phyloP scores from a whole-genome alignment of 768 basidiomycete species.

The Galerina sulciceps region DNA sequence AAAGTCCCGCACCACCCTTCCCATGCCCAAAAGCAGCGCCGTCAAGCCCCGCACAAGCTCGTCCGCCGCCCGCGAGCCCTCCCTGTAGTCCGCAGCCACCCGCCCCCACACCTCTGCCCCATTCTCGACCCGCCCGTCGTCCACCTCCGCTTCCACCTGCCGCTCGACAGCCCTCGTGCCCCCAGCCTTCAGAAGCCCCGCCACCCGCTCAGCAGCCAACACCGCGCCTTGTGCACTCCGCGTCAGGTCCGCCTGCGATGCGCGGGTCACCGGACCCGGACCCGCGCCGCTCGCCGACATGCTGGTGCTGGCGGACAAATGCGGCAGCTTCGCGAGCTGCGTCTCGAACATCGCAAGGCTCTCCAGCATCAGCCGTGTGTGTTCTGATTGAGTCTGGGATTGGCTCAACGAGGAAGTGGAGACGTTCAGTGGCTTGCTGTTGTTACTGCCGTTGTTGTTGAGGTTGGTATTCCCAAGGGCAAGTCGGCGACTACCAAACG shows the following conservation, averaged over 20 bases:
- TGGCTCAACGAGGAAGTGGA: slow-evolving; percentile 12
- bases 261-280: slow-evolving; percentile 32
- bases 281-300: slow-evolving; percentile 4
- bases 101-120: slow-evolving; percentile 66
- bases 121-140: slow-evolving; percentile 25
- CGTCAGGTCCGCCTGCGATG: slow-evolving; percentile 53
- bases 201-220: slow-evolving; percentile 67
- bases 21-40: slow-evolving; percentile 74
- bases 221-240: slow-evolving; percentile 68
- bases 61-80: slow-evolving; percentile 73
- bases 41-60: slow-evolving; percentile 80
- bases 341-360: slow-evolving; percentile 72
- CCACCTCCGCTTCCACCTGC: slow-evolving; percentile 79
- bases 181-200: slow-evolving; percentile 58
- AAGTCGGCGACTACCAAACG: slow-evolving; percentile 28
- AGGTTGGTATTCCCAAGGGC: background rate
- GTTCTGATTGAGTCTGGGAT: slow-evolving; percentile 48
- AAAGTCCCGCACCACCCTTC: slow-evolving; percentile 68
- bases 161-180: slow-evolving; percentile 67
- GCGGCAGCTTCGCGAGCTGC: slow-evolving; percentile 59
- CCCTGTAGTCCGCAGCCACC: slow-evolving; percentile 74
- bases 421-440: slow-evolving; percentile 18
- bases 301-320: background rate
- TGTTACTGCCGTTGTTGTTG: background rate
- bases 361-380: slow-evolving; percentile 72